Percentiles rank a stretch among this genome's conserved stretches.
These are phyloP conservation scores for Pseudocercospora ulei DNA, from an alignment of 2,329 filamentous ascomycete genomes.

Conservation along the genomic window DNA sequence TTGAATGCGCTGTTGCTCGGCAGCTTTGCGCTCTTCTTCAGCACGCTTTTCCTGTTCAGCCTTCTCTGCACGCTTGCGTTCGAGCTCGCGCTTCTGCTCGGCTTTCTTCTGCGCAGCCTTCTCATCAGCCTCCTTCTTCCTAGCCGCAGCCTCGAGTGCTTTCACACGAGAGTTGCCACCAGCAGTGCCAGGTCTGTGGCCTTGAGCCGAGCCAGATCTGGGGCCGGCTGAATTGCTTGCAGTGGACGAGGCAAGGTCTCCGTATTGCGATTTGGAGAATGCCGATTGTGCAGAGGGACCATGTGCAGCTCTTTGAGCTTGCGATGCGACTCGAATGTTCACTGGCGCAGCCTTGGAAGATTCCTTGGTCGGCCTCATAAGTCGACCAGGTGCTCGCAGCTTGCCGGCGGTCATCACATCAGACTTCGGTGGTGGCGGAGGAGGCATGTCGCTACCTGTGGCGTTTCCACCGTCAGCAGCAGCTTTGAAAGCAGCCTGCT, in stretches of 20 bases:
- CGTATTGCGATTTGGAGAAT: conserved; percentile 25
- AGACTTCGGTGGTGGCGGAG: conserved; percentile 49
- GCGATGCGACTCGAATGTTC: conserved; percentile 55
- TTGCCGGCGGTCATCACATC: conserved; percentile 37
- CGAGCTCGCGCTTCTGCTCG: conserved; percentile 70
- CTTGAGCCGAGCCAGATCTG: conserved; percentile 57
- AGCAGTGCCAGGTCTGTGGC: conserved; percentile 29
- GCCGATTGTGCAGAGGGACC: conserved; percentile 16
- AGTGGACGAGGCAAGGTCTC: conserved; percentile 30
- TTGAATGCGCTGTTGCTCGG: conserved; percentile 34
- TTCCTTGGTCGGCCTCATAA: conserved; percentile 40
- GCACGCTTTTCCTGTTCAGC: conserved; percentile 49
- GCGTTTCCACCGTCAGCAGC: conserved; percentile 34
- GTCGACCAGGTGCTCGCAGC: conserved; percentile 32
- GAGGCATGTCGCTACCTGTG: conserved; percentile 47
- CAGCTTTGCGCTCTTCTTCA: conserved; percentile 35
- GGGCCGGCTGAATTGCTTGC: conserved; percentile 51
- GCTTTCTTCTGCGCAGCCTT: conserved; percentile 67
- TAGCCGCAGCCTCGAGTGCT: conserved; percentile 63
- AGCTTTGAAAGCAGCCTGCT: conserved; percentile 13
- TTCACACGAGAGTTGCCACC: conserved; percentile 41
- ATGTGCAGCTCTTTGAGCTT: conserved; percentile 34
- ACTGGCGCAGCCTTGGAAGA: conserved; percentile 59
- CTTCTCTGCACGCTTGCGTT: conserved; percentile 63
- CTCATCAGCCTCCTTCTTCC: conserved; percentile 77